Conservation (phyloP, 108 stramenopile species). For the Bacterosira constricta region DNA sequence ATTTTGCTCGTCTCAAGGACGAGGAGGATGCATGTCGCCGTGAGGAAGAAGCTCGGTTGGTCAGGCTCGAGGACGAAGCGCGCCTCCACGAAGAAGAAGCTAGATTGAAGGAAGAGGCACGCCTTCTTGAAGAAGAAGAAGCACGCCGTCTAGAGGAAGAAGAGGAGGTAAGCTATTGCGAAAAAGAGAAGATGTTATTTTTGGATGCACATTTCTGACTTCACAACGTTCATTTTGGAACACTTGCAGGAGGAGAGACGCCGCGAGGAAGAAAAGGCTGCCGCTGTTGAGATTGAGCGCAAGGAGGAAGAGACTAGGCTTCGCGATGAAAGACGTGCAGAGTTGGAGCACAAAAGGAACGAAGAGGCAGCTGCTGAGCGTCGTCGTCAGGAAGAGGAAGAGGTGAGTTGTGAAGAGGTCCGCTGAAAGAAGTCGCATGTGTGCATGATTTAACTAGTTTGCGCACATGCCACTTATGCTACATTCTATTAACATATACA, state of each 20-base stretch:
- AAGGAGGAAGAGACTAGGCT: conserved; percentile 12
- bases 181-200: no score
- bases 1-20: conserved; percentile 12
- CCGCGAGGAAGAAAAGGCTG: conserved; percentile 3
- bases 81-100: neutral
- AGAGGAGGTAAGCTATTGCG: conserved; percentile 13
- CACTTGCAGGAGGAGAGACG: conserved; percentile 9
- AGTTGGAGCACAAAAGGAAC: neutral
- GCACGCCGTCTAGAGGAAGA: conserved; percentile 9
- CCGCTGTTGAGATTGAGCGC: conserved; percentile 10
- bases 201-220: neutral
- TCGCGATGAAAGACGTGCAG: conserved; percentile 12
- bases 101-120: neutral
- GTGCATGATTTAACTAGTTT: neutral
- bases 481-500: neutral
- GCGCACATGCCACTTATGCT: neutral
- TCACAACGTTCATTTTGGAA: neutral
- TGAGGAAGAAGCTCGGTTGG: neutral
- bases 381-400: conserved; percentile 7
- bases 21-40: conserved; percentile 9
- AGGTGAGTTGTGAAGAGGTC: conserved; percentile 1
- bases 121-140: neutral
- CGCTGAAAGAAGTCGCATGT: conserved; percentile 3
- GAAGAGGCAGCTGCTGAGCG: neutral
- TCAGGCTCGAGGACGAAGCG: neutral